Percentiles rank a stretch among this genome's conserved stretches.
phyloP scores from a whole-genome alignment of 148 eudicot genomes.

The Cornus controversa region DNA sequence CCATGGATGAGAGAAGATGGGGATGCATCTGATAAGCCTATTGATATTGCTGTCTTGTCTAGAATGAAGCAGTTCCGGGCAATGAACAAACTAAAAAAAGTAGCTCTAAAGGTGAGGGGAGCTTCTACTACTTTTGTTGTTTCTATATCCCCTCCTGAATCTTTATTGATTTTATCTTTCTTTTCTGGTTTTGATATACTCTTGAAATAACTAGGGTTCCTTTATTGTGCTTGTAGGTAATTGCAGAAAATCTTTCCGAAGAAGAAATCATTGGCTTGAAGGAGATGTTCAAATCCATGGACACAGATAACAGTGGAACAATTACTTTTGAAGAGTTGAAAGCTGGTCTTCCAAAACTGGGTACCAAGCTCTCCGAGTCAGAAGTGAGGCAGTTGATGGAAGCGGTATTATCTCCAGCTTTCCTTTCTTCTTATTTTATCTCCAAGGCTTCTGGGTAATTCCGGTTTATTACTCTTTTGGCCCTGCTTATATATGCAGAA shows the following conservation, averaged over 20 bases:
- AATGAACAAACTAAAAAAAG: conserved; percentile 98
- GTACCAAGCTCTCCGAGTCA: conserved; percentile 80
- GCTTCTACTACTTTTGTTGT: not conserved
- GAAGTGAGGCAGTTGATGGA: conserved; percentile 97
- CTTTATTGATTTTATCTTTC: not conserved
- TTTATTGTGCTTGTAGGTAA: conserved; percentile 52
- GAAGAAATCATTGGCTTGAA: conserved; percentile 94
- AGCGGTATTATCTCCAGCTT: conserved; percentile 60
- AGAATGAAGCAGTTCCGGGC: conserved; percentile 99
- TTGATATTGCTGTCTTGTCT: conserved; percentile 84
- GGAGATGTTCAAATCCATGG: conserved; percentile 97
- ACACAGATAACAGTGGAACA: conserved; percentile 89
- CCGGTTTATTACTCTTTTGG: not conserved
- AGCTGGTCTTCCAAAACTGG: conserved; percentile 85
- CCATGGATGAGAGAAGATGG: conserved; percentile 98
- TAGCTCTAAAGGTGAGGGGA: conserved; percentile 77
- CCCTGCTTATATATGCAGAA: not conserved
- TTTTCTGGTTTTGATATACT: not conserved
- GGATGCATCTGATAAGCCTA: conserved; percentile 97
- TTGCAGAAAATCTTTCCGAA: conserved; percentile 95
- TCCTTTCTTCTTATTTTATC: not conserved
- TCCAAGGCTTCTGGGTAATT: not conserved
- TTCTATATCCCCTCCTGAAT: not conserved
- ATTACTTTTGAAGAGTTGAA: conserved; percentile 90
- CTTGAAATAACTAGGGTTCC: conserved; percentile 8